Conservation (phyloP, 2,329 filamentous ascomycete species). For the Penicillium sp. region DNA sequence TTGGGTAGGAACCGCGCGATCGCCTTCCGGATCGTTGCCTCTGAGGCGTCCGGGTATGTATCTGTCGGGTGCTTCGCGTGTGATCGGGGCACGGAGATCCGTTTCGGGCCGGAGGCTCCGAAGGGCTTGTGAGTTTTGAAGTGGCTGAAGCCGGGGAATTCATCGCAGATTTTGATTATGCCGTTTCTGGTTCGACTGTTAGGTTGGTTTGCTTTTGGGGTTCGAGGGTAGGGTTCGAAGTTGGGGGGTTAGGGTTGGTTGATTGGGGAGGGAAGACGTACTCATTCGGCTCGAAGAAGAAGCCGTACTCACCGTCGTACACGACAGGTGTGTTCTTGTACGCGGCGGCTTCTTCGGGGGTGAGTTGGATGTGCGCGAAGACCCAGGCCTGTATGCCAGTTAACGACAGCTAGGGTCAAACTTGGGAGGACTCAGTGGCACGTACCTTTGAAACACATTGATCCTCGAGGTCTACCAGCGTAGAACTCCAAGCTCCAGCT, state of each 20-base stretch:
- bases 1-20: constrained; percentile 1
- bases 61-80: constrained; percentile 7
- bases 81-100: constrained; percentile 7
- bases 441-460: constrained; percentile 46
- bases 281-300: constrained; percentile 56
- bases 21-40: constrained; percentile 5
- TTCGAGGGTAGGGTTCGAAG: background rate
- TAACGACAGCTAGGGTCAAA: constrained; percentile 54
- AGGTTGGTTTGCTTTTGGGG: background rate
- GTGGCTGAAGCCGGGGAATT: constrained; percentile 59
- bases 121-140: constrained; percentile 6
- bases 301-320: constrained; percentile 53
- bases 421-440: no score
- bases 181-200: constrained; percentile 22
- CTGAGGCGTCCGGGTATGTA: constrained; percentile 4
- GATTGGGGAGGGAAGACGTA: constrained; percentile 21
- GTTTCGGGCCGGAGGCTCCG: background rate
- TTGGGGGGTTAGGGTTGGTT: background rate
- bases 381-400: constrained; percentile 52
- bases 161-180: constrained; percentile 51
- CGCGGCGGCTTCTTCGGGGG: constrained; percentile 45
- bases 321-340: constrained; percentile 52
- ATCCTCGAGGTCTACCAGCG: constrained; percentile 47
- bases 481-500: constrained; percentile 8
- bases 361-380: constrained; percentile 51